Conservation (phyloP, 768 basidiomycete species). For the Leccinum broughii region DNA sequence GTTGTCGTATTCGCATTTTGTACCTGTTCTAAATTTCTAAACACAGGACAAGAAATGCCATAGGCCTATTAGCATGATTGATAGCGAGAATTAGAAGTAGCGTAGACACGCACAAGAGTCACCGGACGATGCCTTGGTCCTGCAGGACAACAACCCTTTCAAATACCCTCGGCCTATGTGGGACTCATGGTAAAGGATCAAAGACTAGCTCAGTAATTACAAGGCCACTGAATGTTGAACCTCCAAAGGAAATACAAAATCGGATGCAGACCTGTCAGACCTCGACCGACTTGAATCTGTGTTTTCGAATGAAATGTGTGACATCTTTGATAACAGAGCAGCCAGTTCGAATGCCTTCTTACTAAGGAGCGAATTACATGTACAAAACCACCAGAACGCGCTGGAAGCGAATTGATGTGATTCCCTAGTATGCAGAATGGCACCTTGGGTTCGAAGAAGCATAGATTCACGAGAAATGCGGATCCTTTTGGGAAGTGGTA, state of each 20-base stretch:
- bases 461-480: constrained; percentile 7
- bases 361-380: constrained; percentile 4
- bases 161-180: background rate
- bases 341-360: background rate
- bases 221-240: background rate
- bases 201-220: background rate
- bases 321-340: constrained; percentile 20
- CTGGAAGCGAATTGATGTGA: constrained; percentile 8
- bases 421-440: constrained; percentile 7
- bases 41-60: background rate
- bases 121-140: background rate
- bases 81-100: background rate
- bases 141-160: background rate
- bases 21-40: background rate
- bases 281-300: background rate
- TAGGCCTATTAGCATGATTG: background rate
- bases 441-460: constrained; percentile 9
- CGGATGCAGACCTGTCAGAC: background rate
- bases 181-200: background rate
- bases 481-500: constrained; percentile 25
- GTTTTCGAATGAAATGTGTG: constrained; percentile 7
- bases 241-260: background rate
- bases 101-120: background rate
- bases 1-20: background rate
- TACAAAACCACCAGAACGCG: constrained; percentile 7